Conservation (phyloP, 2,329 filamentous ascomycete genomes). For the Penicillium sp. region DNA sequence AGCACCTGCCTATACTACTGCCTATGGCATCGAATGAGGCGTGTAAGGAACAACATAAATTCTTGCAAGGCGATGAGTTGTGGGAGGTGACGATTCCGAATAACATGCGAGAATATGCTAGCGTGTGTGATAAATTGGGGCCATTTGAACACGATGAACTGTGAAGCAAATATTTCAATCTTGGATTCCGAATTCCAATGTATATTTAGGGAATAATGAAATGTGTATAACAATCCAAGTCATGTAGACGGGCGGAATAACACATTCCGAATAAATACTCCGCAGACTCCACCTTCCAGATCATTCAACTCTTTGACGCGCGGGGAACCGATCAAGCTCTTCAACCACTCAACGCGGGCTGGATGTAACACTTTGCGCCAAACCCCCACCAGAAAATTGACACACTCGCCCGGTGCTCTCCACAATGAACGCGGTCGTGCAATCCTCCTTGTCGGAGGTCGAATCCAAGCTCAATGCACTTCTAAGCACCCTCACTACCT, state of each 20-base stretch:
- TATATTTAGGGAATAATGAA: not conserved
- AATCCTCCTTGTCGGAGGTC: constrained; percentile 41
- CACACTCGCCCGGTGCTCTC: not conserved
- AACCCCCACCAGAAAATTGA: not conserved
- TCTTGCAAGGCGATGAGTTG: constrained; percentile 31
- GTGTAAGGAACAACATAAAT: constrained; percentile 32
- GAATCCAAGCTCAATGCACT: constrained; percentile 47
- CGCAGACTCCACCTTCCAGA: not conserved
- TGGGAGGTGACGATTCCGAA: constrained; percentile 36
- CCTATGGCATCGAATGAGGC: constrained; percentile 33
- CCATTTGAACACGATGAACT: constrained; percentile 21
- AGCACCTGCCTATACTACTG: constrained; percentile 29
- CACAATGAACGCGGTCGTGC: constrained; percentile 42
- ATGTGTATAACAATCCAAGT: not conserved
- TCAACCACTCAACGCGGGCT: not conserved
- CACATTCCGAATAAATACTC: not conserved
- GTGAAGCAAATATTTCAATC: constrained; percentile 1
- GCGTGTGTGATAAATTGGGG: constrained; percentile 28
- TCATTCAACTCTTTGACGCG: not conserved
- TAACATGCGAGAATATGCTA: constrained; percentile 37
- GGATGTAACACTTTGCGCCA: not conserved
- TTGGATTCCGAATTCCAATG: not conserved
- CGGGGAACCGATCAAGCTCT: not conserved
- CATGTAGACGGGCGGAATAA: not conserved
- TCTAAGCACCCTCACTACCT: constrained; percentile 43